Base-by-base conservation (phyloP, 2,329 filamentous ascomycete species). In the Xylaria sp. region DNA sequence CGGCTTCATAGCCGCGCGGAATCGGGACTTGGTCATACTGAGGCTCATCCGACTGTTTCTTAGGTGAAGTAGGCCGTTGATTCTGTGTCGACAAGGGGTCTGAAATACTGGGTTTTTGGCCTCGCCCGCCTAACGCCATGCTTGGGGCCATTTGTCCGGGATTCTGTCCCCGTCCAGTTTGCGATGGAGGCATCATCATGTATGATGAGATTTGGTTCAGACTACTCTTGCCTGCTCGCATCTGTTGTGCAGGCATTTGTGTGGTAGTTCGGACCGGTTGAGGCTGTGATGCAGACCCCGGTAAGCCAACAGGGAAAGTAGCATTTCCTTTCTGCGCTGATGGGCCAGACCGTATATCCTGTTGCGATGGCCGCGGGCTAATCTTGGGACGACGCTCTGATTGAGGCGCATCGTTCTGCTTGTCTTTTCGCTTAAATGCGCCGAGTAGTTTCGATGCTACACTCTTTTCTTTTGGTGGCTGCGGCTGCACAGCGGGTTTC, bases 1-100 rank as follows among this genome's bases (percentile, higher is more conserved):
- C 71, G 13, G 71, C 67, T n/a, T 71, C 61, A 51, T 73, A 73
- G 6, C 70, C 69, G 5, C 62, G 63, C 4, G 71, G 71, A 19
- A 73, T 73, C 18, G 71, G 71, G 2, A 73, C 71, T 50, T 66
- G 61, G 47, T 67, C 71, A 52, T 73, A 73, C 11, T 67, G 65
- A 2, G 64, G 68, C 52, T 71, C 69, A 18, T 47, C 57, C 11
- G 54, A 56, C 35, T 46, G 42, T 34, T 54, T 51, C 23, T 66
- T 65, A 30, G 65, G 58, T 3, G 46, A 23, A 19, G 35, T 13
- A 49, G 57, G 59, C 34, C 61, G 61, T 37, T 55, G 61, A 53
- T 58, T 58, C 11, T 63, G 55, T 19, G 60, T 55, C 4, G 64
- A 57, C 8, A 61, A 30, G 10, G 54, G 37, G 3, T 63, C 65